phyloP scores from a whole-genome alignment of 2,329 filamentous ascomycete species.

The Sporothrix brunneoviolacea region DNA sequence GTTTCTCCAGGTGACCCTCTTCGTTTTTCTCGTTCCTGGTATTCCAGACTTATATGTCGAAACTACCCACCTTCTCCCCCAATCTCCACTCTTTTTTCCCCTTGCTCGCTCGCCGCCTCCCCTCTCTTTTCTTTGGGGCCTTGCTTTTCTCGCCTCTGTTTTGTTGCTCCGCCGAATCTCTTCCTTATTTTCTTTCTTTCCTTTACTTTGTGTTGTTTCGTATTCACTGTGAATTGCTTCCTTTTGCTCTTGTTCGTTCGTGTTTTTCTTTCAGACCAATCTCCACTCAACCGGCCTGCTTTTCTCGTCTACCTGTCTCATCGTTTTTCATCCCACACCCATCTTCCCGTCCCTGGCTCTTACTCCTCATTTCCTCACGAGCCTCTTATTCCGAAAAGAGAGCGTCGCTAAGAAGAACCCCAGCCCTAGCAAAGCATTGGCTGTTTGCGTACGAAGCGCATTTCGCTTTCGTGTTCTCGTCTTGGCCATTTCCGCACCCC shows the following conservation, averaged over 20 bases:
- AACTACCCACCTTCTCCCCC: slow-evolving; percentile 8
- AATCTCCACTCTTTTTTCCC: slow-evolving; percentile 11
- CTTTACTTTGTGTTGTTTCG: neutral
- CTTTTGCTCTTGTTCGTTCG: neutral
- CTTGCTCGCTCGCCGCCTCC: neutral
- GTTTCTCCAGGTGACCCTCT: slow-evolving; percentile 5
- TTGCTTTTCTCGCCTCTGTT: neutral
- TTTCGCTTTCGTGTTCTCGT: neutral
- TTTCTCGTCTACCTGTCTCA: too few relatives aligned
- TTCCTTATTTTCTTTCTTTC: slow-evolving; percentile 7
- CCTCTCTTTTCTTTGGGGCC: slow-evolving; percentile 1
- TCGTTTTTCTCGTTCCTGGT: neutral
- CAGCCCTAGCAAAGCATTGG: neutral
- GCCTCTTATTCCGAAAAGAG: too few relatives aligned
- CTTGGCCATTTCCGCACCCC: neutral
- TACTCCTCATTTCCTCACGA: neutral
- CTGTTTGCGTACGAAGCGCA: neutral
- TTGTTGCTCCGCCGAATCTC: slow-evolving; percentile 2
- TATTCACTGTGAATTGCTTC: slow-evolving; percentile 1
- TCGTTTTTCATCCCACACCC: neutral
- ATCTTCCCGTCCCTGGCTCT: neutral
- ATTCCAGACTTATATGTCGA: slow-evolving; percentile 1
- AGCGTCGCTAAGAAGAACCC: neutral
- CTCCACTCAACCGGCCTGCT: slow-evolving; percentile 16
- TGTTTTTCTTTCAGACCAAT: slow-evolving; percentile 14